Percentiles rank a stretch among this genome's conserved stretches.
Evolutionary conservation across 352 stramenopile genomes (phyloP).

Genomic region (Phytopythium aichiense): DNA sequence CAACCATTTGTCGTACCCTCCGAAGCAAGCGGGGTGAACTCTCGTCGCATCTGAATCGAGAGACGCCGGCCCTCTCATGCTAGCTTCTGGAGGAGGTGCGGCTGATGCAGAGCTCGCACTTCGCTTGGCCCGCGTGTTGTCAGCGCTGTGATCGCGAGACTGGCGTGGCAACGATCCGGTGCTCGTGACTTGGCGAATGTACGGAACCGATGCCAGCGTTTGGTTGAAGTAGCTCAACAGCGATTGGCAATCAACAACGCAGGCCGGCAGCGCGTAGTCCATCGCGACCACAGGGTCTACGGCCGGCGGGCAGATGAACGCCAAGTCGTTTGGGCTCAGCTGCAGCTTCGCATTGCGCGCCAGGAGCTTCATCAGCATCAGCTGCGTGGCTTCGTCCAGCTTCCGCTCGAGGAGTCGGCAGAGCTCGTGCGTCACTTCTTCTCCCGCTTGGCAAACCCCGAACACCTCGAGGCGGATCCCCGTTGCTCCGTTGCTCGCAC

Average conservation of each 20-base stretch:
- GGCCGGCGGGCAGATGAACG: slow-evolving; percentile 68
- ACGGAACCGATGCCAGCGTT: slow-evolving; percentile 47
- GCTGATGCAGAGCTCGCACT: not conserved
- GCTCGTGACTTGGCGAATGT: slow-evolving; percentile 47
- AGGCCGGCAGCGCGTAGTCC: slow-evolving; percentile 41
- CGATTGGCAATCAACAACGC: slow-evolving; percentile 26
- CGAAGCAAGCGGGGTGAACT: slow-evolving; percentile 33
- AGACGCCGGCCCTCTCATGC: not conserved
- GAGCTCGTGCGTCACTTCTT: slow-evolving; percentile 84
- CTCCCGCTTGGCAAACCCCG: slow-evolving; percentile 67
- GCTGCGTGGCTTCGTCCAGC: slow-evolving; percentile 78
- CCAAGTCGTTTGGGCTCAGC: slow-evolving; percentile 61
- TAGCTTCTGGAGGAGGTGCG: not conserved
- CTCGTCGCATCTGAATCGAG: not conserved
- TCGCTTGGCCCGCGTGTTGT: not conserved
- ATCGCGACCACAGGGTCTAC: slow-evolving; percentile 29
- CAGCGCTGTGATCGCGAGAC: slow-evolving; percentile 8
- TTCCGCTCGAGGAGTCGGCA: slow-evolving; percentile 81
- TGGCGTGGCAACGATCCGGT: slow-evolving; percentile 14
- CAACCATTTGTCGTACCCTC: slow-evolving; percentile 15
- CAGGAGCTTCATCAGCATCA: slow-evolving; percentile 86
- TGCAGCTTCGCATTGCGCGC: slow-evolving; percentile 85
- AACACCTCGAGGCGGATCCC: slow-evolving; percentile 83
- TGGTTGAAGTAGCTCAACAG: slow-evolving; percentile 62
- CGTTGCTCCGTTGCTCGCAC: slow-evolving; percentile 9